Percentiles rank a stretch among this genome's conserved stretches.
These are phyloP conservation scores for Plasmodium sp. DNA, from an alignment of 169 alveolate genomes.

Conservation along the genomic window DNA sequence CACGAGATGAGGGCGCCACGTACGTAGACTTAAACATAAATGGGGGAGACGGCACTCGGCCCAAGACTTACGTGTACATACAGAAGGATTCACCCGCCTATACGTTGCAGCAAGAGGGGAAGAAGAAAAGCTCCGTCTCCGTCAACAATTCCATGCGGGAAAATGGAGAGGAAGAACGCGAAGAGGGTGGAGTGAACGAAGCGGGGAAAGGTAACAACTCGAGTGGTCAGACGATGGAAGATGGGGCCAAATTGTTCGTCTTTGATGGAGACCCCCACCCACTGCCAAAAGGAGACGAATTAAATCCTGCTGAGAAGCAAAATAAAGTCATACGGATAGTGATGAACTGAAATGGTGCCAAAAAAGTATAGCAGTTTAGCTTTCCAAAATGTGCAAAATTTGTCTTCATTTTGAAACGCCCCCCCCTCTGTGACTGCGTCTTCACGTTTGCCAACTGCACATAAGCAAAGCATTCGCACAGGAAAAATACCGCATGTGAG, in stretches of 20 bases:
- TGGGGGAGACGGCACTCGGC: background rate
- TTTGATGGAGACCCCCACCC: background rate
- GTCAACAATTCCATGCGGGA: background rate
- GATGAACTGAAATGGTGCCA: background rate
- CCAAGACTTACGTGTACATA: conserved; percentile 39
- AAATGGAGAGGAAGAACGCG: background rate
- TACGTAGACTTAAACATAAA: conserved; percentile 32
- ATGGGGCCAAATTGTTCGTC: background rate
- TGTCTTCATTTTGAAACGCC: background rate
- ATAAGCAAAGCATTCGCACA: background rate
- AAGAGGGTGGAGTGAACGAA: background rate
- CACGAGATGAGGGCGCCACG: conserved; percentile 4
- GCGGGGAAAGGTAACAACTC: background rate
- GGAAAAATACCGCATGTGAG: background rate
- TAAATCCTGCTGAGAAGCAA: background rate
- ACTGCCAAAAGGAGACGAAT: background rate
- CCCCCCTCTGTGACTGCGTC: background rate
- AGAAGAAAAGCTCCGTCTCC: background rate
- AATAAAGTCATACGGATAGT: conserved; percentile 3
- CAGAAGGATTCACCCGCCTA: background rate
- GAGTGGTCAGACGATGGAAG: background rate
- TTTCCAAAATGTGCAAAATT: background rate
- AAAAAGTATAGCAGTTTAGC: background rate
- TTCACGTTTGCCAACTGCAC: background rate
- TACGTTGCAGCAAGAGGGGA: background rate